Evolutionary conservation across 257 asterid genomes (phyloP).

Genomic region (Petunia axillaris): DNA sequence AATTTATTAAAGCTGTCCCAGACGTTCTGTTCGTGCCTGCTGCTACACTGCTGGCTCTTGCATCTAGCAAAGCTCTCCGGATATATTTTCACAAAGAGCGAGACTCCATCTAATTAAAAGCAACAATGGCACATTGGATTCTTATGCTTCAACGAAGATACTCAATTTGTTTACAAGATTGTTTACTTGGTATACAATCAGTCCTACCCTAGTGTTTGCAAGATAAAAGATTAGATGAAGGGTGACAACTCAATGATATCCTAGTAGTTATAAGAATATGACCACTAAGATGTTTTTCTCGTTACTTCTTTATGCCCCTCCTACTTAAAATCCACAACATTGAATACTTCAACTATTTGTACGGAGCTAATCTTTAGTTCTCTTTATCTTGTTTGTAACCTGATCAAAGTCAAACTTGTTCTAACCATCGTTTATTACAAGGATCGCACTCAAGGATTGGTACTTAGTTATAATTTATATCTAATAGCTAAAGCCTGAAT

Average conservation of each 20-base stretch:
- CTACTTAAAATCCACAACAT: too few relatives aligned
- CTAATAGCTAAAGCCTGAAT: background rate
- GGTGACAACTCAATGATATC: background rate
- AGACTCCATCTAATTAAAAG: background rate
- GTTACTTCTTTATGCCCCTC: background rate
- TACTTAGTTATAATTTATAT: too few relatives aligned
- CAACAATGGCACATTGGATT: background rate
- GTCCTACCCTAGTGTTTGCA: background rate
- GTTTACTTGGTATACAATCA: background rate
- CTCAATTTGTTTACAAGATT: background rate
- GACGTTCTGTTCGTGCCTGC: constrained; percentile 80
- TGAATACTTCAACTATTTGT: too few relatives aligned
- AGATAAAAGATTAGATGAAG: background rate
- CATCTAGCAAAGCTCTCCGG: constrained; percentile 67
- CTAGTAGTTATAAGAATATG: background rate
- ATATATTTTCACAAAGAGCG: background rate
- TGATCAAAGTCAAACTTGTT: too few relatives aligned
- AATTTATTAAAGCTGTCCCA: constrained; percentile 67
- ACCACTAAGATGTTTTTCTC: background rate
- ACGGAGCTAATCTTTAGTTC: too few relatives aligned
- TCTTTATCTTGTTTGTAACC: too few relatives aligned
- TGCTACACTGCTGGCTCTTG: constrained; percentile 73
- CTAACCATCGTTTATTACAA: background rate
- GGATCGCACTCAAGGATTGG: background rate
- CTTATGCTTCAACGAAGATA: background rate